A percentile compares a stretch with the other conserved stretches of the same genome.
Evolutionary conservation across 148 eudicot species (phyloP).

Genomic region (Vaccinium darrowii): DNA sequence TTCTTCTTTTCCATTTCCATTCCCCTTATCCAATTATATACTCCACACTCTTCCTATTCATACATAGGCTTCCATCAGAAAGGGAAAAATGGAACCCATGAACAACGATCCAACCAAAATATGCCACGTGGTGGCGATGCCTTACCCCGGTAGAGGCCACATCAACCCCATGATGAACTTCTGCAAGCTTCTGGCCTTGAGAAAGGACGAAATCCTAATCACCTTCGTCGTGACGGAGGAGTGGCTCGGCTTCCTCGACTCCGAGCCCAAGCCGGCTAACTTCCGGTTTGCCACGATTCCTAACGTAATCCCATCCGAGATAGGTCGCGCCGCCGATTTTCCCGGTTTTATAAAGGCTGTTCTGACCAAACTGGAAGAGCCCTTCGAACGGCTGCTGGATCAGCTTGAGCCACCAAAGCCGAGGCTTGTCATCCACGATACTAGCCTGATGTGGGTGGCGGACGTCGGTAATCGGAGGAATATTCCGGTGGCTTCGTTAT

Average conservation of each 20-base stretch:
- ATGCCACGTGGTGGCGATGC: slow-evolving; percentile 52
- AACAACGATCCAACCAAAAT: not conserved
- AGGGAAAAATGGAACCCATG: not conserved
- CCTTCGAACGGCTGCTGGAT: slow-evolving; percentile 49
- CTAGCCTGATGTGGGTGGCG: slow-evolving; percentile 38
- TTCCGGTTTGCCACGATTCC: slow-evolving; percentile 40
- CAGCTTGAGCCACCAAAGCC: slow-evolving; percentile 31
- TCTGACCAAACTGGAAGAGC: slow-evolving; percentile 34
- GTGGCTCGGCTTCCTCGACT: slow-evolving; percentile 43
- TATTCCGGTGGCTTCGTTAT: slow-evolving; percentile 51
- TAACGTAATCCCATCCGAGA: slow-evolving; percentile 41
- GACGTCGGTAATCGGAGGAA: slow-evolving; percentile 32
- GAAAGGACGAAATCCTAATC: slow-evolving; percentile 21
- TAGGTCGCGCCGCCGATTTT: not conserved
- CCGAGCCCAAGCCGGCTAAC: slow-evolving; percentile 20
- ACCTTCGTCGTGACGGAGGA: slow-evolving; percentile 41
- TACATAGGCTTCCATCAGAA: not conserved
- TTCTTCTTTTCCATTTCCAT: not conserved
- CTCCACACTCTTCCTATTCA: not conserved
- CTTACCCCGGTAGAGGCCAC: slow-evolving; percentile 62
- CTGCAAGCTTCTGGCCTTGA: slow-evolving; percentile 40
- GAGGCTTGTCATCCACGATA: slow-evolving; percentile 37
- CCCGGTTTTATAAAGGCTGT: slow-evolving; percentile 31
- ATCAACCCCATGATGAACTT: slow-evolving; percentile 62
- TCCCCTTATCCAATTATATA: not conserved